Conservation (phyloP, 2,329 filamentous ascomycete genomes). For the Verruconis gallopava region DNA sequence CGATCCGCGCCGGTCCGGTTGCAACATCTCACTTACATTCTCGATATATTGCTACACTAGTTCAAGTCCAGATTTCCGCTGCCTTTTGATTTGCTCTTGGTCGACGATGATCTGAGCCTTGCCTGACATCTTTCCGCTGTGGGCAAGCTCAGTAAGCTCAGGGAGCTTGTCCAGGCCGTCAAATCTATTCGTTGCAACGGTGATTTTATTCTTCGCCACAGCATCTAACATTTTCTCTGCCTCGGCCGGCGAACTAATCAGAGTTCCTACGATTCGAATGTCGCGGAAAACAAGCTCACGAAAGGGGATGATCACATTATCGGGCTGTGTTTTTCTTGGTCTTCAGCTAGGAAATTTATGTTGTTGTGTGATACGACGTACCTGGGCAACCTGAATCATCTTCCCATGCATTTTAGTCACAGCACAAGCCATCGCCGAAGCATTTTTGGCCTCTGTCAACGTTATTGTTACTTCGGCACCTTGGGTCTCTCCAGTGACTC, state of each 20-base stretch:
- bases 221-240: conserved; percentile 27
- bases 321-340: conserved; percentile 17
- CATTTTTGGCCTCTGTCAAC: conserved; percentile 38
- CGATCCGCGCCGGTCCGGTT: too few species aligned
- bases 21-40: too few species aligned
- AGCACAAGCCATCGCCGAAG: conserved; percentile 39
- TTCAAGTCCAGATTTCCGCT: conserved; percentile 7
- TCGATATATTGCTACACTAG: too few species aligned
- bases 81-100: conserved; percentile 5
- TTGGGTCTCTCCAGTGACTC: conserved; percentile 31
- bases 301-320: conserved; percentile 24
- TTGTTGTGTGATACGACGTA: conserved; percentile 19
- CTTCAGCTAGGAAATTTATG: conserved; percentile 1
- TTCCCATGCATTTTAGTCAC: conserved; percentile 47
- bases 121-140: conserved; percentile 10
- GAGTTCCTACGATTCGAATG: conserved; percentile 9
- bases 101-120: conserved; percentile 10
- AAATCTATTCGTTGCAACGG: conserved; percentile 9
- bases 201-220: conserved; percentile 27
- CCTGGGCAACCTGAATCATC: conserved; percentile 46
- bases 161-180: conserved; percentile 8
- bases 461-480: conserved; percentile 42
- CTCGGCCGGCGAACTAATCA: conserved; percentile 8
- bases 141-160: conserved; percentile 8
- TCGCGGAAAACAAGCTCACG: conserved; percentile 11